Conservation (phyloP, 257 asterid species). For the Galeopsis tetrahit region DNA sequence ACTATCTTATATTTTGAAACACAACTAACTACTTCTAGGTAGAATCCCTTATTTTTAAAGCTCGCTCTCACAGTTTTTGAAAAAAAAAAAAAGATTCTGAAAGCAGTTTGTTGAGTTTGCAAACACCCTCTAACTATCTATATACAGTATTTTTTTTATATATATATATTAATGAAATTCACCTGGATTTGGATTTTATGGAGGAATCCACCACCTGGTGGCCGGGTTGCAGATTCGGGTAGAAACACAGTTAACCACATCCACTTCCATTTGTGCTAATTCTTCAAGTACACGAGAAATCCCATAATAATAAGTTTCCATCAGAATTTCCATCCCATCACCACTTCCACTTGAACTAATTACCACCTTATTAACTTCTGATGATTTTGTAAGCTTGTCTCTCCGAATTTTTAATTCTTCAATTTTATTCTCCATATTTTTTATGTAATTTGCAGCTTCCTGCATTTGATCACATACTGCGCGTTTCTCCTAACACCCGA, state of each 20-base stretch:
- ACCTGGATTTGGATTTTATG: constrained; percentile 62
- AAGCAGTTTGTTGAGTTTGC: too few relatives aligned
- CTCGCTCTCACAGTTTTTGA: too few relatives aligned
- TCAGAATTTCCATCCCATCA: constrained; percentile 51
- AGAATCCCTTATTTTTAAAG: too few relatives aligned
- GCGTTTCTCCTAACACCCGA: constrained; percentile 47
- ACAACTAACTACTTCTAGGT: too few relatives aligned
- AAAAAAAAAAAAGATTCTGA: too few relatives aligned
- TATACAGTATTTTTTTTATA: too few relatives aligned
- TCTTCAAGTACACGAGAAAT: constrained; percentile 46
- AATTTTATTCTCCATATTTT: constrained; percentile 38
- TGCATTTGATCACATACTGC: constrained; percentile 60
- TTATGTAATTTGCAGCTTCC: constrained; percentile 55
- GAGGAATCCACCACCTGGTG: constrained; percentile 23
- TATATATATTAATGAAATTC: too few relatives aligned
- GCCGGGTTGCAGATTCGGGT: too few relatives aligned
- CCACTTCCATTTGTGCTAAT: constrained; percentile 39
- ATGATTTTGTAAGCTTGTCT: constrained; percentile 27
- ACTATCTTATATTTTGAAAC: too few relatives aligned
- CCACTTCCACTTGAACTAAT: not conserved
- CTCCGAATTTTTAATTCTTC: constrained; percentile 38
- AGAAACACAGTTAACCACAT: constrained; percentile 53
- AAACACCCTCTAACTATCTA: too few relatives aligned
- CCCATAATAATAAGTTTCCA: constrained; percentile 26
- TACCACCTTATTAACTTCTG: constrained; percentile 10